phyloP scores from a whole-genome alignment of 768 basidiomycete genomes.

The Pleurotus djamor region DNA sequence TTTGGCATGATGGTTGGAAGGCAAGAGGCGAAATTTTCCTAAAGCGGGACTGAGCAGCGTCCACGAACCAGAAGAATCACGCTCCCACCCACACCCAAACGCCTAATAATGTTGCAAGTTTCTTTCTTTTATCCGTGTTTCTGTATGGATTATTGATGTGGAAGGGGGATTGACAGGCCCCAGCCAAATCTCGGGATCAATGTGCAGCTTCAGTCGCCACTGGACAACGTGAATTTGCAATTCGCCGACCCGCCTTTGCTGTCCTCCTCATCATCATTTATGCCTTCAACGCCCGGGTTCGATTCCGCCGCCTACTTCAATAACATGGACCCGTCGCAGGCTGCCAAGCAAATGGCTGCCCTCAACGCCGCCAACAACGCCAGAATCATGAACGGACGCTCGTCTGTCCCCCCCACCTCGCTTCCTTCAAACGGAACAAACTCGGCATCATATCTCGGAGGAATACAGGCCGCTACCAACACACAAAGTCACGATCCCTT shows the following conservation, averaged over 20 bases:
- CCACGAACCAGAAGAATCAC: too few species aligned
- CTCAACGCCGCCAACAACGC: constrained; percentile 64
- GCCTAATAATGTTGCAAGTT: constrained; percentile 29
- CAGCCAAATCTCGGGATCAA: background rate
- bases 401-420: constrained; percentile 25
- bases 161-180: background rate
- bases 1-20: constrained; percentile 30
- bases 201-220: constrained; percentile 10
- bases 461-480: constrained; percentile 46
- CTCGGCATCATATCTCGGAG: constrained; percentile 68
- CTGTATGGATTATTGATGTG: background rate
- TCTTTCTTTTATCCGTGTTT: background rate
- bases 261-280: constrained; percentile 25
- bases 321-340: constrained; percentile 58
- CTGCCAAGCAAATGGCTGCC: constrained; percentile 81
- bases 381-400: constrained; percentile 53
- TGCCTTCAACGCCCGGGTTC: constrained; percentile 16
- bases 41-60: constrained; percentile 6
- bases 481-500: constrained; percentile 38
- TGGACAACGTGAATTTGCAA: constrained; percentile 15
- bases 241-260: constrained; percentile 17
- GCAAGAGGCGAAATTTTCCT: constrained; percentile 6
- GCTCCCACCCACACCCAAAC: too few species aligned
- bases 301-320: constrained; percentile 40
- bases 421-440: constrained; percentile 52